Evolutionary conservation across 768 basidiomycete genomes (phyloP).

Genomic region (Vararia minispora): DNA sequence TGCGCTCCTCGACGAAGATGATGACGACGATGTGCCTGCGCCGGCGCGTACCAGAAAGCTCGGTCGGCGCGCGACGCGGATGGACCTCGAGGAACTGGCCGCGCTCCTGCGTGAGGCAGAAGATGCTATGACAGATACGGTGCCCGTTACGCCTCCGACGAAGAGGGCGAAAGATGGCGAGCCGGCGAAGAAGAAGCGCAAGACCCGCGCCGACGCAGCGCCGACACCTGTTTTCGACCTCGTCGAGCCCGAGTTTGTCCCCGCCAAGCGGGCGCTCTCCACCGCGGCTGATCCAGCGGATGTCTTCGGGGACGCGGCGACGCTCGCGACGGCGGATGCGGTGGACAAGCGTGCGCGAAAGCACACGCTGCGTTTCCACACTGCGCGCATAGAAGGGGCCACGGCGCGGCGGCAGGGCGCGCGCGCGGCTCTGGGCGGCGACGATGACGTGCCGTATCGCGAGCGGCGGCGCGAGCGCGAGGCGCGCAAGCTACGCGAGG

Average conservation of each 20-base stretch:
- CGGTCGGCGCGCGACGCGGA: constrained; percentile 1
- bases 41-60: constrained; percentile 18
- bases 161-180: constrained; percentile 20
- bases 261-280: constrained; percentile 20
- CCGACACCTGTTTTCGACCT: constrained; percentile 56
- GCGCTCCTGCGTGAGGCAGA: constrained; percentile 12
- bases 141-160: constrained; percentile 13
- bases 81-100: constrained; percentile 9
- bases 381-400: constrained; percentile 79
- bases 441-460: constrained; percentile 90
- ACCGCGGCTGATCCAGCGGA: constrained; percentile 21
- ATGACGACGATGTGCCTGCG: constrained; percentile 23
- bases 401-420: constrained; percentile 67
- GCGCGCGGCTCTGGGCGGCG: constrained; percentile 68
- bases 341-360: constrained; percentile 76
- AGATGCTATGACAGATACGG: constrained; percentile 11
- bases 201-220: constrained; percentile 22
- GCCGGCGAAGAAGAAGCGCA: constrained; percentile 56
- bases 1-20: constrained; percentile 31
- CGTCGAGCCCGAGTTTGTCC: constrained; percentile 63
- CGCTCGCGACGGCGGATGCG: constrained; percentile 60
- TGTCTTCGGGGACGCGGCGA: constrained; percentile 65
- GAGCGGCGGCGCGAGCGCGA: constrained; percentile 61
- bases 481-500: constrained; percentile 41
- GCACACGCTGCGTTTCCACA: constrained; percentile 86